Percentiles rank a stretch among this genome's conserved stretches.
Evolutionary conservation across 768 basidiomycete species (phyloP).

Genomic region (Paxillus ammoniavirescens): DNA sequence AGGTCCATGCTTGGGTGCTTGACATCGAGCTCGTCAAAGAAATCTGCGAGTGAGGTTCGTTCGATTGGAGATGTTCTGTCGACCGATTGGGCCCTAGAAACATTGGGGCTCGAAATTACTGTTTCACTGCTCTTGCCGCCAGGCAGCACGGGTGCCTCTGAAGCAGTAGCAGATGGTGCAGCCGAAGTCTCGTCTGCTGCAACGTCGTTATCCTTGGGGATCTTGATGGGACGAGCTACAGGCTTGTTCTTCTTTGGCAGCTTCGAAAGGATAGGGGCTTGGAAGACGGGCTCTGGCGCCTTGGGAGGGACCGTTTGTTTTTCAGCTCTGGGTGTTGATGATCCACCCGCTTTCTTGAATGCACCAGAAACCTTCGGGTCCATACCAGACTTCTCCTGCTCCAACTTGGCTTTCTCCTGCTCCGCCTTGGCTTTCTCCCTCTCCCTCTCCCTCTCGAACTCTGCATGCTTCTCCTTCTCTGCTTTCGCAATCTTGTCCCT

Average conservation of each 20-base stretch:
- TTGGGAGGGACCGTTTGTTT: constrained; percentile 23
- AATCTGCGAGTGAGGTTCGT: constrained; percentile 53
- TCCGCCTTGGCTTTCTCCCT: constrained; percentile 27
- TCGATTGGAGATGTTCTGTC: constrained; percentile 47
- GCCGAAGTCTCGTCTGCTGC: constrained; percentile 41
- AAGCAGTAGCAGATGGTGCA: constrained; percentile 42
- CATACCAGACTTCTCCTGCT: constrained; percentile 22
- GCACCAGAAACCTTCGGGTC: constrained; percentile 20
- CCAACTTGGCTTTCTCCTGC: constrained; percentile 27
- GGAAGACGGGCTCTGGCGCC: constrained; percentile 40
- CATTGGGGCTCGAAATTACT: constrained; percentile 48
- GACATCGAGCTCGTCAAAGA: constrained; percentile 67
- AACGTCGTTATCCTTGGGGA: constrained; percentile 58
- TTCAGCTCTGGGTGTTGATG: constrained; percentile 2
- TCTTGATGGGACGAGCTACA: constrained; percentile 52
- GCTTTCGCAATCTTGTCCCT: constrained; percentile 34
- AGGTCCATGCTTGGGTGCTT: constrained; percentile 64
- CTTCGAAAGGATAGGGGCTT: constrained; percentile 76
- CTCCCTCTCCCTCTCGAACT: constrained; percentile 24
- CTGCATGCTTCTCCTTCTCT: constrained; percentile 31
- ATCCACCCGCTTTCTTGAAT: constrained; percentile 12
- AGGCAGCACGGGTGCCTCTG: constrained; percentile 46
- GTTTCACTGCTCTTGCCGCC: constrained; percentile 29
- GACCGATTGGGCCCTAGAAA: constrained; percentile 61
- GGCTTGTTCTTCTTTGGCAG: constrained; percentile 84